Percentiles rank a stretch among this genome's conserved stretches.
Evolutionary conservation across 805 yeast genomes (phyloP).

Genomic region (Starmerella tilneyi): DNA sequence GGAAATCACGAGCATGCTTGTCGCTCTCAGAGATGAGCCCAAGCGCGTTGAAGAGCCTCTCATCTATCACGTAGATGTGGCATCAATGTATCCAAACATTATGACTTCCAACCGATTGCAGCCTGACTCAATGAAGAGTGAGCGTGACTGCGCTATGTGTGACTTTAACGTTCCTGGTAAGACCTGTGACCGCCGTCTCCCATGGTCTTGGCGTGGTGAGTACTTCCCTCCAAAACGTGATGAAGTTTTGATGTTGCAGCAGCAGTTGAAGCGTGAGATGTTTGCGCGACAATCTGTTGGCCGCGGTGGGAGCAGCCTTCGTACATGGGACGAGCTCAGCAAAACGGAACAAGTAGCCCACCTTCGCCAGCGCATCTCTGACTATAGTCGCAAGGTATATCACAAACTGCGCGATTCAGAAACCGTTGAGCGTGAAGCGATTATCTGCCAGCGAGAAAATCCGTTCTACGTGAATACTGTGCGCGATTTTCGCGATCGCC

Average conservation of each 20-base stretch:
- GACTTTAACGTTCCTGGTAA: constrained; percentile 95
- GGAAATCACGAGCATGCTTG: constrained; percentile 44
- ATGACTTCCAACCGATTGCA: constrained; percentile 96
- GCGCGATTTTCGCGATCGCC: constrained; percentile 83
- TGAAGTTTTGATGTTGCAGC: constrained; percentile 81
- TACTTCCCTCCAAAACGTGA: constrained; percentile 81
- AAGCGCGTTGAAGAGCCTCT: constrained; percentile 66
- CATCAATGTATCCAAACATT: constrained; percentile 98
- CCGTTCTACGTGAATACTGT: constrained; percentile 96
- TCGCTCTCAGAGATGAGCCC: constrained; percentile 53
- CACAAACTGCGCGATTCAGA: constrained; percentile 72
- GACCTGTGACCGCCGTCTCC: constrained; percentile 76
- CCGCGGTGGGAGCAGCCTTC: constrained; percentile 9
- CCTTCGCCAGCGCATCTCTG: constrained; percentile 67
- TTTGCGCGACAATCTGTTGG: constrained; percentile 12
- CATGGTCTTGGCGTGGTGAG: constrained; percentile 99
- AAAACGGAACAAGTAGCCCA: constrained; percentile 66
- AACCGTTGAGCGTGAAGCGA: constrained; percentile 79
- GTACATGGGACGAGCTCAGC: constrained; percentile 61
- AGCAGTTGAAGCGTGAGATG: constrained; percentile 68
- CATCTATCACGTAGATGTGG: constrained; percentile 96
- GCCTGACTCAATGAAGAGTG: constrained; percentile 94
- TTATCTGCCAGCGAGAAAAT: constrained; percentile 93
- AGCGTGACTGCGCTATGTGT: constrained; percentile 93
- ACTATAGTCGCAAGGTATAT: constrained; percentile 76